phyloP scores from a whole-genome alignment of 768 basidiomycete genomes.

The Agaricus subrufescens region DNA sequence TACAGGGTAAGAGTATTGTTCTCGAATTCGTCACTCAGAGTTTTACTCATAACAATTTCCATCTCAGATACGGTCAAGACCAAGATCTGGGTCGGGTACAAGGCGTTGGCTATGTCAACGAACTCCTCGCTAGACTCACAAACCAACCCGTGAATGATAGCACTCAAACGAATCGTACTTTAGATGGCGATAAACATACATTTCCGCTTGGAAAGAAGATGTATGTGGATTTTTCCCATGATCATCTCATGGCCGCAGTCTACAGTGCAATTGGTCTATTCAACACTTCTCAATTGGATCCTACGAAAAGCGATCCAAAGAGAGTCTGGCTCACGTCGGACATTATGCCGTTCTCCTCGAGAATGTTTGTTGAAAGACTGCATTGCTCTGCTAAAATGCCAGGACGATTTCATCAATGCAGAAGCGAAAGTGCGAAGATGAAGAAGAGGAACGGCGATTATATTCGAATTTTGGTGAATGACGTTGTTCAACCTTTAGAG shows the following conservation, averaged over 20 bases:
- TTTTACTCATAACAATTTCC: too few relatives aligned
- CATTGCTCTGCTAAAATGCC: slow-evolving; percentile 18
- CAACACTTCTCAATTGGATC: slow-evolving; percentile 29
- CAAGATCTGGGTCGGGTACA: slow-evolving; percentile 60
- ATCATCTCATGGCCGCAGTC: slow-evolving; percentile 80
- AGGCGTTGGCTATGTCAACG: slow-evolving; percentile 85
- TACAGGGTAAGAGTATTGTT: slow-evolving; percentile 50
- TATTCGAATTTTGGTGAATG: slow-evolving; percentile 74
- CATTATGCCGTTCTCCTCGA: slow-evolving; percentile 70
- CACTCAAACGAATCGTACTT: slow-evolving; percentile 74
- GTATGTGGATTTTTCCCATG: slow-evolving; percentile 83
- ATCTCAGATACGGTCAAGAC: slow-evolving; percentile 54
- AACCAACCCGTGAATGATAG: slow-evolving; percentile 53
- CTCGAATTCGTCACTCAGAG: neutral
- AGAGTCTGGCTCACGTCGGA: slow-evolving; percentile 50
- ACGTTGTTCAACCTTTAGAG: slow-evolving; percentile 56
- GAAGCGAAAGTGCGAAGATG: neutral
- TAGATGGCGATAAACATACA: slow-evolving; percentile 55
- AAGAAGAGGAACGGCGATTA: slow-evolving; percentile 28
- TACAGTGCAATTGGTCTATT: slow-evolving; percentile 59
- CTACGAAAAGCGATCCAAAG: slow-evolving; percentile 22
- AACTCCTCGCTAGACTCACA: slow-evolving; percentile 77
- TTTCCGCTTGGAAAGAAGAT: slow-evolving; percentile 67
- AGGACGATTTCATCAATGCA: neutral
- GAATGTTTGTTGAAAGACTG: slow-evolving; percentile 75